phyloP scores from a whole-genome alignment of 495 filamentous ascomycete species.

The Penicillium nucicola region DNA sequence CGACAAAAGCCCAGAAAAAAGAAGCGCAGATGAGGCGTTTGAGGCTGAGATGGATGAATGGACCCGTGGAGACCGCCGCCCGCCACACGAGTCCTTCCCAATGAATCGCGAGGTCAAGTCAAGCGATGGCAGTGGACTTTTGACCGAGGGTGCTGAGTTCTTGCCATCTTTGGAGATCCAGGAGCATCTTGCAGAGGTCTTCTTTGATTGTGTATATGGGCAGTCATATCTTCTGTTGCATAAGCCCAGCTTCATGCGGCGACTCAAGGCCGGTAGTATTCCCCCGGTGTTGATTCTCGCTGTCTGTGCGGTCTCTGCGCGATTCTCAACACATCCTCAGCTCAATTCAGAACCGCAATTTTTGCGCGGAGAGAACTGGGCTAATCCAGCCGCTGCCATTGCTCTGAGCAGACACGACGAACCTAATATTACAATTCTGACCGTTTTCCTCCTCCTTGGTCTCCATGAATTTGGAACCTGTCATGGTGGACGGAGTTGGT shows the following conservation, averaged over 20 bases:
- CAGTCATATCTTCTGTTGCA: slow-evolving; percentile 95
- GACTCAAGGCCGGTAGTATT: slow-evolving; percentile 61
- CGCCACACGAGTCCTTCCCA: slow-evolving; percentile 50
- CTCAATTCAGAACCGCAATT: slow-evolving; percentile 81
- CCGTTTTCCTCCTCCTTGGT: slow-evolving; percentile 80
- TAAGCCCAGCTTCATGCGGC: slow-evolving; percentile 93
- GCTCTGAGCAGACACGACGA: slow-evolving; percentile 83
- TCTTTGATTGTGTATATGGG: slow-evolving; percentile 94
- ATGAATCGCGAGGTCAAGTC: slow-evolving; percentile 57
- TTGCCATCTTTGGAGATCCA: slow-evolving; percentile 87
- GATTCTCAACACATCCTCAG: slow-evolving; percentile 93
- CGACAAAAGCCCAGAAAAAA: slow-evolving; percentile 69
- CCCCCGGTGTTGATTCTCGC: slow-evolving; percentile 88
- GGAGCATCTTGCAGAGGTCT: slow-evolving; percentile 90
- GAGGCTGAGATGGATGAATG: slow-evolving; percentile 77
- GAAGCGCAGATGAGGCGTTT: slow-evolving; percentile 86
- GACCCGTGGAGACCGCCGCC: slow-evolving; percentile 57
- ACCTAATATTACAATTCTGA: slow-evolving; percentile 93
- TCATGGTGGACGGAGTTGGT: slow-evolving; percentile 94
- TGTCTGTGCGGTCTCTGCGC: slow-evolving; percentile 87
- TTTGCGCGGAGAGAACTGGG: slow-evolving; percentile 88
- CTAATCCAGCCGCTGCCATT: slow-evolving; percentile 77
- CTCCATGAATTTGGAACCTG: slow-evolving; percentile 97
- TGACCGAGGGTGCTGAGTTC: slow-evolving; percentile 78
- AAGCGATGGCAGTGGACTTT: slow-evolving; percentile 65